Evolutionary conservation across 177 flowering plant species (phyloP).

Genomic region (Vitis hybrid): DNA sequence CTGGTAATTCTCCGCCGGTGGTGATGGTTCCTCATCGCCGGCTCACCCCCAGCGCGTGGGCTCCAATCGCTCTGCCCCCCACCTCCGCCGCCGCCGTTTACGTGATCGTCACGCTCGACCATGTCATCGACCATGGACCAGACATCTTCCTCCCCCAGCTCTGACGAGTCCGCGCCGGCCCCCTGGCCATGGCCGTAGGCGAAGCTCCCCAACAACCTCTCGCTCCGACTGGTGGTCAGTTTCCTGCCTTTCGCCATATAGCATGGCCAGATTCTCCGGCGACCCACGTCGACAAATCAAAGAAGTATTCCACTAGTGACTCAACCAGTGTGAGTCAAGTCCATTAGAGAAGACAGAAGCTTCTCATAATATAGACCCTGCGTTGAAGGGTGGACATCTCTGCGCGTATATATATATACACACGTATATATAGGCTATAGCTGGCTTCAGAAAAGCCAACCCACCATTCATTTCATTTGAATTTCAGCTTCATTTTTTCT

Average conservation of each 20-base stretch:
- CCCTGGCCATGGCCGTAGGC: conserved; percentile 16
- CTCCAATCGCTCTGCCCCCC: conserved; percentile 25
- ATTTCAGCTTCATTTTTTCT: conserved; percentile 39
- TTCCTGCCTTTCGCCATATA: conserved; percentile 75
- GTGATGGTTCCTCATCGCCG: conserved; percentile 10
- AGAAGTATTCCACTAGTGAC: not conserved
- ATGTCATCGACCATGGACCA: conserved; percentile 64
- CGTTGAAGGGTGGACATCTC: conserved; percentile 1
- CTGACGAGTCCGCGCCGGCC: conserved; percentile 35
- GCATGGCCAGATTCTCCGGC: conserved; percentile 16
- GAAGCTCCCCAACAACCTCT: conserved; percentile 50
- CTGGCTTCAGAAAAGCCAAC: not conserved
- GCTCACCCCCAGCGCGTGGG: conserved; percentile 25
- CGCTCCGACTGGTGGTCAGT: conserved; percentile 58
- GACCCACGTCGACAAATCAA: not conserved
- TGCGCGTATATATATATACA: too few relatives aligned
- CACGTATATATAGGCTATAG: conserved; percentile 35
- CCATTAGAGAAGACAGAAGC: conserved; percentile 1
- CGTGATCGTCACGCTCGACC: conserved; percentile 14
- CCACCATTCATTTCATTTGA: conserved; percentile 35
- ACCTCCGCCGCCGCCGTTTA: too few relatives aligned
- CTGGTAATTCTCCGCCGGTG: conserved; percentile 11
- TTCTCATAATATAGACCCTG: conserved; percentile 7
- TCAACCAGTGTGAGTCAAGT: too few relatives aligned
- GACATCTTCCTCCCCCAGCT: conserved; percentile 78